Base-by-base conservation (phyloP, 2,329 filamentous ascomycete genomes). In the Colletotrichum sp. region DNA sequence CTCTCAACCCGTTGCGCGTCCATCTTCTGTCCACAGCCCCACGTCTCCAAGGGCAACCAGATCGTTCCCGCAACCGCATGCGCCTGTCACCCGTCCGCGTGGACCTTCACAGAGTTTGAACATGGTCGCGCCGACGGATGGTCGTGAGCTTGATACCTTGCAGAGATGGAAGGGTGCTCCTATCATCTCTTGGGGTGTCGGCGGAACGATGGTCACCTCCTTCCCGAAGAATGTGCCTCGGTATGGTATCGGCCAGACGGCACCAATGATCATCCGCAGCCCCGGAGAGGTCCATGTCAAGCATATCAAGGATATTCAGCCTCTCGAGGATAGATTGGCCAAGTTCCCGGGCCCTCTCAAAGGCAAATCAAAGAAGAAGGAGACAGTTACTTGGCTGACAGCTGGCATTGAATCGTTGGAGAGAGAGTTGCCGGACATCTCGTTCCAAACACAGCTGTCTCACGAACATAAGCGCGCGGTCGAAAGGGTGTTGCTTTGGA, bases 351-450 rank as follows among this genome's bases (percentile, higher is more conserved):
- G 97, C 0, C 97, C 98, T 5, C 87, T 99, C 32, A 96, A 94
- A 84, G 91, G 93, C 55, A 99, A 98, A 82, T 92, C 93, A 2
- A 99, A 98, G 89, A 99, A 99, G 89, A 99, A 99, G 87, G 96
- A 99, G 71, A 91, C 95, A 0, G 80, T 96, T 59, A 85, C 92
- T 3, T 99, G 98, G 97, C 88, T 99, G 61, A 91, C 89, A 6
- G 88, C 90, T 75, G 95, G 93, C 69, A 96, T 99, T 72, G 93
- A 95, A 49, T 87, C 87, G 1, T 86, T 98, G 44, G 95, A 98
- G 82, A 90, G 88, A 80, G 89, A 85, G 70, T 82, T 86, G 68
- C 91, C 86, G 64, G 90, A 86, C 79, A 86, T 85, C 36, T 86
- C 85, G 19, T 89, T 89, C 74, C 72, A 76, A 29, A 88, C 86